These are phyloP conservation scores for Boletus putidus DNA, from an alignment of 1,284 basidiomycete species.

Conservation along the genomic window DNA sequence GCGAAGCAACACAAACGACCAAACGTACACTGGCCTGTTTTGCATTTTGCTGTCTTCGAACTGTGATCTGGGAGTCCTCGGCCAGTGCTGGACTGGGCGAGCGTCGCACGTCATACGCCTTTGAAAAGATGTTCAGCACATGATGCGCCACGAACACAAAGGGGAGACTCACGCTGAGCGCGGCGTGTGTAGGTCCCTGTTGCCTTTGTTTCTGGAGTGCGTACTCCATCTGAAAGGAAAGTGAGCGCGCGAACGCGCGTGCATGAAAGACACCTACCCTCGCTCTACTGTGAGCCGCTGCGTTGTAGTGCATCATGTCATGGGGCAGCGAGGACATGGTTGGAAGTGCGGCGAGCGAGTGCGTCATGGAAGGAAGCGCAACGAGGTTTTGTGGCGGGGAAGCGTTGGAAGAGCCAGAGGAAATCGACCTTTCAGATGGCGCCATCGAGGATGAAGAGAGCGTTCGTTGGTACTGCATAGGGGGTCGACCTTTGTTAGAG, in stretches of 20 bases:
- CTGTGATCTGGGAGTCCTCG: constrained; percentile 36
- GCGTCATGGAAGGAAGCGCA: constrained; percentile 37
- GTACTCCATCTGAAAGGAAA: constrained; percentile 32
- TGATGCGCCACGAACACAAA: constrained; percentile 3
- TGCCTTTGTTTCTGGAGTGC: constrained; percentile 37
- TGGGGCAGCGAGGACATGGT: constrained; percentile 35
- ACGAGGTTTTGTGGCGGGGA: constrained; percentile 36
- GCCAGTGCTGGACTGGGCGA: constrained; percentile 35
- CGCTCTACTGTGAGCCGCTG: constrained; percentile 34
- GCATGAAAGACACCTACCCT: constrained; percentile 21
- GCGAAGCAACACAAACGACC: not conserved
- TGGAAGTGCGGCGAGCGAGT: constrained; percentile 36
- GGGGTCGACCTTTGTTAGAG: constrained; percentile 15
- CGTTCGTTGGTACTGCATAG: constrained; percentile 38
- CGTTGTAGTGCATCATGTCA: constrained; percentile 37
- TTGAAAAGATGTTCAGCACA: constrained; percentile 11
- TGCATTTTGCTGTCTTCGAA: constrained; percentile 34
- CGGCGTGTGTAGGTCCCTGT: constrained; percentile 29
- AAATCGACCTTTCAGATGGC: constrained; percentile 37
- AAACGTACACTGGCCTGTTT: constrained; percentile 28
- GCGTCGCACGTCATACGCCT: constrained; percentile 36
- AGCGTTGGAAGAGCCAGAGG: constrained; percentile 35
- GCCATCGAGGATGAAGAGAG: constrained; percentile 36
- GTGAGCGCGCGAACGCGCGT: constrained; percentile 7
- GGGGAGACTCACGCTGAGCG: constrained; percentile 28